phyloP scores from a whole-genome alignment of 192 early-diverging fungal species.

The Coemansia biformis region DNA sequence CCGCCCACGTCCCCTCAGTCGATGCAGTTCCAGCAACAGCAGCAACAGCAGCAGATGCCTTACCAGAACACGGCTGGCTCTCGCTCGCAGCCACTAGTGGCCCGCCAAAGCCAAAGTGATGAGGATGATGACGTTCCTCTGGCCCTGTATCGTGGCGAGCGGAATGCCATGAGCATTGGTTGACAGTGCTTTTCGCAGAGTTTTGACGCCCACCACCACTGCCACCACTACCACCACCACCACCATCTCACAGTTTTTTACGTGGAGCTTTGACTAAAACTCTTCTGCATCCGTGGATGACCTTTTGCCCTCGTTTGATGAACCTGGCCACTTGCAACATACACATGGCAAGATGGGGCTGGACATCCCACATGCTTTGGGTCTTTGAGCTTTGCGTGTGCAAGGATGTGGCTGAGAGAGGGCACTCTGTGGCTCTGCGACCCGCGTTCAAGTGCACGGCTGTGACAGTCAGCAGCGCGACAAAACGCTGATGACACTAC shows the following conservation, averaged over 20 bases:
- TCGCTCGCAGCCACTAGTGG: conserved; percentile 9
- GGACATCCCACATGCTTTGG: too few species aligned
- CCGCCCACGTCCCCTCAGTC: conserved; percentile 7
- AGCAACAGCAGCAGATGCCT: conserved; percentile 4
- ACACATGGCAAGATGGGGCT: too few species aligned
- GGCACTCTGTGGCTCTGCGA: too few species aligned
- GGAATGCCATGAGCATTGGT: conserved; percentile 43
- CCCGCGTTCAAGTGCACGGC: too few species aligned
- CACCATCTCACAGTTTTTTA: not conserved
- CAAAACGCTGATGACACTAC: too few species aligned
- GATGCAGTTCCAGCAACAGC: conserved; percentile 3
- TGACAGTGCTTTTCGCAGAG: conserved; percentile 7
- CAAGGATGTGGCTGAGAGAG: too few species aligned
- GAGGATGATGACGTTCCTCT: conserved; percentile 63
- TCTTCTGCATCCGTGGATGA: too few species aligned
- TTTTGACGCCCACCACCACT: not conserved
- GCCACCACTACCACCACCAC: not conserved
- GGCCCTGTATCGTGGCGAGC: conserved; percentile 54
- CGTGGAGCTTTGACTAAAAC: too few species aligned
- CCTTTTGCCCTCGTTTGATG: too few species aligned
- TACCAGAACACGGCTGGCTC: conserved; percentile 5
- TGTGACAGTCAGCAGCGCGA: too few species aligned
- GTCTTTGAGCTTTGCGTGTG: too few species aligned
- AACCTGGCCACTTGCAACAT: too few species aligned
- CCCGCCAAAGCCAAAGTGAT: conserved; percentile 34